Evolutionary conservation across 257 asterid species (phyloP).

Genomic region (Lavandula angustifolia): DNA sequence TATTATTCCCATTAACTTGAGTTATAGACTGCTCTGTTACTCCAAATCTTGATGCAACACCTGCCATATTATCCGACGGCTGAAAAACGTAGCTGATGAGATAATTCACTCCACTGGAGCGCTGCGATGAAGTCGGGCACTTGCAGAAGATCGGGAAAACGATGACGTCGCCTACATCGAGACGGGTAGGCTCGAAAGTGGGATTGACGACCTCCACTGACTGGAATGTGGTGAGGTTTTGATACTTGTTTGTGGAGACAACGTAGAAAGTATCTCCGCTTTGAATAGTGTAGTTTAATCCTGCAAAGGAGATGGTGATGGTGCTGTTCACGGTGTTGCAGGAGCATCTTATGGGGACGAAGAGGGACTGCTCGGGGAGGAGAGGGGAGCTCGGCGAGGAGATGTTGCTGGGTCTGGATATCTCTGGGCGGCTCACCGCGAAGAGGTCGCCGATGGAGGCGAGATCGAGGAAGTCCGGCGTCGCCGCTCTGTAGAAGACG

Average conservation of each 20-base stretch:
- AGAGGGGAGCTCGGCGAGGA: constrained; percentile 51
- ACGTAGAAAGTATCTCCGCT: constrained; percentile 52
- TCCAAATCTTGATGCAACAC: constrained; percentile 56
- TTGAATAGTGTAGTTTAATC: constrained; percentile 46
- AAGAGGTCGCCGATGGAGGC: constrained; percentile 84
- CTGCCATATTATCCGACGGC: constrained; percentile 51
- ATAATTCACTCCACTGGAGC: constrained; percentile 39
- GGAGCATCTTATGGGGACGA: constrained; percentile 71
- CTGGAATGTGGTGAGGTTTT: constrained; percentile 71
- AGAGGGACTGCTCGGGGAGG: constrained; percentile 50
- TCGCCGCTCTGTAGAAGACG: constrained; percentile 59
- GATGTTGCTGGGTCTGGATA: constrained; percentile 68
- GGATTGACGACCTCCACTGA: constrained; percentile 80
- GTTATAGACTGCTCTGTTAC: constrained; percentile 43
- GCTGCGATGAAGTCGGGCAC: constrained; percentile 58
- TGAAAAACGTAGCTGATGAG: constrained; percentile 72
- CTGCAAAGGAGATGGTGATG: constrained; percentile 62
- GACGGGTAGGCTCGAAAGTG: constrained; percentile 36
- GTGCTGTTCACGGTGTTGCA: constrained; percentile 60
- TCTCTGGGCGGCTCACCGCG: constrained; percentile 71
- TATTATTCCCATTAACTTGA: constrained; percentile 52
- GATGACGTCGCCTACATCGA: constrained; percentile 38
- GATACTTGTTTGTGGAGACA: constrained; percentile 42
- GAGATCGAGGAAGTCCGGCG: constrained; percentile 64
- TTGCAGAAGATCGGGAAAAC: constrained; percentile 78